These are phyloP conservation scores for Talaromyces funiculosus DNA, from an alignment of 2,329 filamentous ascomycete species.

Conservation along the genomic window DNA sequence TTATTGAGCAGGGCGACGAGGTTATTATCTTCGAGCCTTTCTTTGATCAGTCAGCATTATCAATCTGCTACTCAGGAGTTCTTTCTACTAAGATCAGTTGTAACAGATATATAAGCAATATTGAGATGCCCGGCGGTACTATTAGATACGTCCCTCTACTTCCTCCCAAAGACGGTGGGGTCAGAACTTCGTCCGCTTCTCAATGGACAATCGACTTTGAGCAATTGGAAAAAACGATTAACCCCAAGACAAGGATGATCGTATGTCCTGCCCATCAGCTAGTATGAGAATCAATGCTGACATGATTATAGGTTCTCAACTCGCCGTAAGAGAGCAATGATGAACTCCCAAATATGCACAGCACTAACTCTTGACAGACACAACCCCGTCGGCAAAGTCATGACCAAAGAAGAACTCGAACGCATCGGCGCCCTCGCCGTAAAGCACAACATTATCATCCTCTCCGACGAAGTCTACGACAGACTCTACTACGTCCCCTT, in stretches of 20 bases:
- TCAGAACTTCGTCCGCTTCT: slow-evolving; percentile 72
- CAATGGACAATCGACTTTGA: slow-evolving; percentile 86
- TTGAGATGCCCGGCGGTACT: slow-evolving; percentile 94
- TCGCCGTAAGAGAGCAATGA: slow-evolving; percentile 40
- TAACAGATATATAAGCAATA: slow-evolving; percentile 82
- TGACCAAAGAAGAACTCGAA: slow-evolving; percentile 74
- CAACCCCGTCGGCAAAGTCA: slow-evolving; percentile 96
- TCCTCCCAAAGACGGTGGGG: slow-evolving; percentile 73
- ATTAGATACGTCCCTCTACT: slow-evolving; percentile 95
- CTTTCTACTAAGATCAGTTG: not conserved
- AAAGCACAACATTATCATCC: slow-evolving; percentile 87
- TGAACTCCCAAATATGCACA: not conserved
- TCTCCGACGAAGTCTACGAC: slow-evolving; percentile 92
- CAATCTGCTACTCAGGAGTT: slow-evolving; percentile 21
- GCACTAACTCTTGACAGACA: slow-evolving; percentile 46
- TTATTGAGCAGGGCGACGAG: slow-evolving; percentile 89
- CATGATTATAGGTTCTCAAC: slow-evolving; percentile 40
- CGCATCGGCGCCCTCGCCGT: slow-evolving; percentile 83
- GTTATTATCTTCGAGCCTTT: slow-evolving; percentile 98
- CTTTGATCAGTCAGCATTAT: slow-evolving; percentile 74
- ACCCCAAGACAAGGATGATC: slow-evolving; percentile 88
- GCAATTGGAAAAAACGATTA: slow-evolving; percentile 75
- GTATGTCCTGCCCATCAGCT: slow-evolving; percentile 51
- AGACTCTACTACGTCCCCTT: slow-evolving; percentile 93
- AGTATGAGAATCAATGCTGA: not conserved